Base-by-base conservation (phyloP, 1,139 yeast genomes). In the Scheffersomyces quercinus region DNA sequence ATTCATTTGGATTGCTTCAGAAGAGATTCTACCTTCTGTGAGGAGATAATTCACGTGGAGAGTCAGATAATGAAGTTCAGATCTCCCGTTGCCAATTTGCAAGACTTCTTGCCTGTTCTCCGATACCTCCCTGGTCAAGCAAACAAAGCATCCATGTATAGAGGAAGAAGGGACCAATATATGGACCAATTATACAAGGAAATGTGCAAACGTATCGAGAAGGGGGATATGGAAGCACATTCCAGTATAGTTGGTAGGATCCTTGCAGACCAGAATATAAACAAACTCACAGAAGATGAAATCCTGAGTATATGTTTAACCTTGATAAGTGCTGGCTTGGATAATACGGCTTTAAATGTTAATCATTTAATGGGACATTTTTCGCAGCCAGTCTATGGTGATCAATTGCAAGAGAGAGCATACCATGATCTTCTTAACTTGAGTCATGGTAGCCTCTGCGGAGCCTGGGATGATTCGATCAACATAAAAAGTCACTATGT, bases 301-400 rank as follows among this genome's bases (percentile, higher is more conserved):
- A 60, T 84, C 38, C 73, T 74, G 42, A 81, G 88, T 38, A 73
- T 84, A 6, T 85, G 91, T 56, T 65, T 86, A 37, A 83, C 93
- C 0, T 81, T 85, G 84, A 83, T 86, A 0, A 83, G 90, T 52
- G 93, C 93, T 4, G 95, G 95, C 0, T 64, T 86, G 29, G 93
- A 86, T 56, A 86, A 87, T 47, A 80, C 85, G 0, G 85, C 91
- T 0, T 68, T 85, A 28, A 84, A 80, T 42, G 65, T 85, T 44
- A 77, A 79, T 49, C 81, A 82, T 51, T 70, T 84, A 11, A 56
- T 85, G 48, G 88, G 88, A 0, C 85, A 82, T 39, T 64, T 86
- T 41, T 74, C 85, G 1, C 79, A 75, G 29, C 72, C 79, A 2
- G 41, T 42, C 4, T 55, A 62, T 40, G 85, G 85, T 1, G 62